A percentile compares a stretch with the other conserved stretches of the same genome.
Conservation (phyloP, 73 alveolate species). For the Tetrahymena borealis region DNA sequence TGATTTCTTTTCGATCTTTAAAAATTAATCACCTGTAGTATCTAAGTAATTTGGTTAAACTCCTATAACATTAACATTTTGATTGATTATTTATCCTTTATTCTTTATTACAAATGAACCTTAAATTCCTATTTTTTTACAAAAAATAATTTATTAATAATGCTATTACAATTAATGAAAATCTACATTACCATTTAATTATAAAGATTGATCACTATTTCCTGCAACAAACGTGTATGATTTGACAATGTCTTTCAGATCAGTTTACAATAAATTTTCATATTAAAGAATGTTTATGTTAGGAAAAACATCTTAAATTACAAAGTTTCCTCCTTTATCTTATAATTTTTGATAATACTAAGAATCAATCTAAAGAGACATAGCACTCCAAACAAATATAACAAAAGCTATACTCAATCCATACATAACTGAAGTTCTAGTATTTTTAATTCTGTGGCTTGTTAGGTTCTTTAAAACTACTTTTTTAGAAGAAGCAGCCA, state of each 20-base stretch:
- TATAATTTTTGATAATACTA: conserved; percentile 42
- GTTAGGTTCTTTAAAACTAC: conserved; percentile 82
- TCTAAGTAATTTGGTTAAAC: conserved; percentile 43
- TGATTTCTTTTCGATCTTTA: conserved; percentile 21
- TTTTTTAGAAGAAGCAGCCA: conserved; percentile 60
- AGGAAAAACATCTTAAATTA: not conserved
- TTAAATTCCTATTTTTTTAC: not conserved
- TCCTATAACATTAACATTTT: conserved; percentile 19
- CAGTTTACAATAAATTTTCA: not conserved
- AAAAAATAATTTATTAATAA: not conserved
- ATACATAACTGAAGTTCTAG: conserved; percentile 88
- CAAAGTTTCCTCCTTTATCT: conserved; percentile 23
- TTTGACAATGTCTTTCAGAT: not conserved
- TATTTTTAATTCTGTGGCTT: conserved; percentile 87
- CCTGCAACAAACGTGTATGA: conserved; percentile 8
- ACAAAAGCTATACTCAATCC: conserved; percentile 83
- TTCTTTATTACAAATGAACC: not conserved
- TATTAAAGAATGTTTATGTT: not conserved
- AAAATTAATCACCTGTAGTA: conserved; percentile 24
- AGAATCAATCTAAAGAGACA: conserved; percentile 59
- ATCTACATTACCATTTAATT: not conserved
- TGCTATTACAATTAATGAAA: too few species aligned
- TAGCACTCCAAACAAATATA: conserved; percentile 77
- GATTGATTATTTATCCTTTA: conserved; percentile 11
- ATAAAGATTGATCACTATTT: not conserved